Percentiles rank a stretch among this genome's conserved stretches.
Evolutionary conservation across 2,329 filamentous ascomycete species (phyloP).

Genomic region (Curvularia eragrostidis): DNA sequence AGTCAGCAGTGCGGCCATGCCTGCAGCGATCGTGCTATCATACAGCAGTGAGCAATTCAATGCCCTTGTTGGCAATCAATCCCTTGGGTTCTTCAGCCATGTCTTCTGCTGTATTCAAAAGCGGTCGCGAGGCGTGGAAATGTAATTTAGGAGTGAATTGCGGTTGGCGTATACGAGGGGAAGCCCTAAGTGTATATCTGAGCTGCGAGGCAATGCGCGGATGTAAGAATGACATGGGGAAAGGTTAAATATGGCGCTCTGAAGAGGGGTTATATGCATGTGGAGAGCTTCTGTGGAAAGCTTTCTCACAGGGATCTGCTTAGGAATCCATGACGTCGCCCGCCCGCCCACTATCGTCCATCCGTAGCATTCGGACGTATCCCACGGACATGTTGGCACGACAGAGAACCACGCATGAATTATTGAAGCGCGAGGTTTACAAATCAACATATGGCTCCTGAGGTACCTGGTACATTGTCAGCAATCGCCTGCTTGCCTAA

Average conservation of each 20-base stretch:
- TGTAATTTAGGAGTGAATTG: constrained; percentile 18
- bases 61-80: constrained; percentile 67
- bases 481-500: background rate
- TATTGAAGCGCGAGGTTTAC: background rate
- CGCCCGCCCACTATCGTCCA: background rate
- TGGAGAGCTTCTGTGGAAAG: constrained; percentile 8
- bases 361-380: background rate
- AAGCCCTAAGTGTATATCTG: constrained; percentile 19
- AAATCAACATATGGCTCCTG: background rate
- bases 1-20: background rate
- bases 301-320: constrained; percentile 8
- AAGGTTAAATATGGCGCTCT: constrained; percentile 11
- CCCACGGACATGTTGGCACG: background rate
- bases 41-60: constrained; percentile 66
- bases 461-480: background rate
- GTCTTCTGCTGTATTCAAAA: constrained; percentile 24
- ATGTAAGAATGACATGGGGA: constrained; percentile 32
- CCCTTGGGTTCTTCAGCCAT: constrained; percentile 58
- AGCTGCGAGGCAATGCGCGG: constrained; percentile 26
- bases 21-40: background rate
- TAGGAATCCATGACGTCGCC: constrained; percentile 25
- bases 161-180: constrained; percentile 18
- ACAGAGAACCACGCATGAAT: background rate
- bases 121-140: constrained; percentile 30
- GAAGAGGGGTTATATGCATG: constrained; percentile 37